Conservation (phyloP, 202 grass and related monocot genomes). For the Brachypodium distachyon region DNA sequence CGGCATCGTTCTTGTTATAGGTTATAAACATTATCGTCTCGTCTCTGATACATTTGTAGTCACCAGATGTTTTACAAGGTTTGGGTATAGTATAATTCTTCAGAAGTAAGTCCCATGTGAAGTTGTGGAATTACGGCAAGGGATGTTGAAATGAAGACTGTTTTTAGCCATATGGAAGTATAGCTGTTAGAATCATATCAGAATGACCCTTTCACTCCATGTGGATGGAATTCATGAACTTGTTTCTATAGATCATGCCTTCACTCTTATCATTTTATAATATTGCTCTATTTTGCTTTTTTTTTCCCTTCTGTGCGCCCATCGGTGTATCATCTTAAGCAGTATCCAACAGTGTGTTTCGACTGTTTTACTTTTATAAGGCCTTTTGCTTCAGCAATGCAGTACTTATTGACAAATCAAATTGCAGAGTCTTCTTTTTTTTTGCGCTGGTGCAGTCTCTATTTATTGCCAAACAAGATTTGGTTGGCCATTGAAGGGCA, state of each 20-base stretch:
- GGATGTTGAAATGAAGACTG: not conserved
- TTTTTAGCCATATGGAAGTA: not conserved
- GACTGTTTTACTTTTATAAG: too few species aligned
- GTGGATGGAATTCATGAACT: not conserved
- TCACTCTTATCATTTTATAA: not conserved
- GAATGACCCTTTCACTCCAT: not conserved
- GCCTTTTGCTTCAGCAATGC: too few species aligned
- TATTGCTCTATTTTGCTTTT: too few species aligned
- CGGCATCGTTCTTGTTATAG: constrained; percentile 19
- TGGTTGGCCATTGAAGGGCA: too few species aligned
- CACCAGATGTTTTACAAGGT: not conserved
- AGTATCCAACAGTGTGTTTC: too few species aligned
- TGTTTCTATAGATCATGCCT: not conserved
- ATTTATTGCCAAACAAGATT: too few species aligned
- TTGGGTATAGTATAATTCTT: constrained; percentile 14
- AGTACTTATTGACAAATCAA: too few species aligned
- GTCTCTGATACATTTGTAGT: constrained; percentile 7
- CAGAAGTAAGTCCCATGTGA: not conserved
- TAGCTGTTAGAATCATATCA: not conserved
- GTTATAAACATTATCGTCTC: constrained; percentile 5
- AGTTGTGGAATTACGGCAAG: not conserved
- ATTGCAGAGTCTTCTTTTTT: too few species aligned
- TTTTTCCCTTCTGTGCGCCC: too few species aligned
- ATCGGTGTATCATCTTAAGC: too few species aligned
- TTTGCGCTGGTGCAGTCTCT: too few species aligned